Conservation (phyloP, 441 rosid genomes). For the Pelargonium cotyledonis region DNA sequence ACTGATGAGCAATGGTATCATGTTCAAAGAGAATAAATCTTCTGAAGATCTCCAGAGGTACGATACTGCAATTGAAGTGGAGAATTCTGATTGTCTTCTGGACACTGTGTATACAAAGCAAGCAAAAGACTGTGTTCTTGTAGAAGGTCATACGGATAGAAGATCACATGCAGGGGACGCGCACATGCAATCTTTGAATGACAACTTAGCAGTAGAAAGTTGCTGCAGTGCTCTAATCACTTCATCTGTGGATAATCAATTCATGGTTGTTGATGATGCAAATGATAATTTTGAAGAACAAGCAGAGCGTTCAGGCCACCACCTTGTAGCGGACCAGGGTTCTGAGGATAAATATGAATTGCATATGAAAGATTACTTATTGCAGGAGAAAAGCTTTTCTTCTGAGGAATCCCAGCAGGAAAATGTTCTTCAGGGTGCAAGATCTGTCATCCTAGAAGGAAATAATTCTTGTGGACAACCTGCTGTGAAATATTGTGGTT, state of each 20-base stretch:
- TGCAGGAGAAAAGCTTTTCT: background rate
- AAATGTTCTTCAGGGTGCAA: slow-evolving; percentile 4
- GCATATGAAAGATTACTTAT: background rate
- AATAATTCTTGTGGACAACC: background rate
- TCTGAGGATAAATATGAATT: background rate
- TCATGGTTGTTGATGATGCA: slow-evolving; percentile 2
- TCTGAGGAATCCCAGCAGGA: slow-evolving; percentile 4
- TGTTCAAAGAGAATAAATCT: background rate
- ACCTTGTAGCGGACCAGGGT: slow-evolving; percentile 3
- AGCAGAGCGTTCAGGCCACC: background rate
- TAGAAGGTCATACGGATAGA: background rate
- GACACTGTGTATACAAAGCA: background rate
- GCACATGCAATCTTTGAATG: background rate
- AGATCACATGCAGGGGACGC: background rate
- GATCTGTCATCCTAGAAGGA: background rate
- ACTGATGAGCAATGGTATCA: slow-evolving; percentile 2
- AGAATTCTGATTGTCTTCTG: background rate
- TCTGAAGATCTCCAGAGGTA: background rate
- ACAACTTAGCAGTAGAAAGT: background rate
- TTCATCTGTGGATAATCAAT: background rate
- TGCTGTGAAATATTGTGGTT: background rate
- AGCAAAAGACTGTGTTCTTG: slow-evolving; percentile 4
- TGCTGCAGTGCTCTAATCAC: background rate
- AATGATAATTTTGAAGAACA: background rate
- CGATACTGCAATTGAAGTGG: slow-evolving; percentile 3